Evolutionary conservation across 805 yeast species (phyloP).

Genomic region (Aciculoconidium aculeatum): DNA sequence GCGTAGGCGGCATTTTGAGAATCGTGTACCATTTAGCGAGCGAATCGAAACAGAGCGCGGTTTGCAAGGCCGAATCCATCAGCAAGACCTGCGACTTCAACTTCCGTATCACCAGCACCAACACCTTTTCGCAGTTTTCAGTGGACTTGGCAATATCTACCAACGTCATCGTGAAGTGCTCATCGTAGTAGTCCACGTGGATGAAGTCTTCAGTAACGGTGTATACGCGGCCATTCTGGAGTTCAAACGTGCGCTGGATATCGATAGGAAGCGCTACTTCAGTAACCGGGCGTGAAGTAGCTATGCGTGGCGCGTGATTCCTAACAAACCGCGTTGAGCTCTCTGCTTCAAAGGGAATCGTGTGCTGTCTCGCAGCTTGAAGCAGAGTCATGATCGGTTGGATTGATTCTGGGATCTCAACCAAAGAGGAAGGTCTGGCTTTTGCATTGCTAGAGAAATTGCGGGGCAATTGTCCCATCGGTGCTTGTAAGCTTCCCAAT

Average conservation of each 20-base stretch:
- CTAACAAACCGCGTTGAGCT: constrained; percentile 16
- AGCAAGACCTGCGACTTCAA: no score
- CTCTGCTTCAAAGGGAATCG: constrained; percentile 32
- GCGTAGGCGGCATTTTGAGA: no score
- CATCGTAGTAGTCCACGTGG: constrained; percentile 13
- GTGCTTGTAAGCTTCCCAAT: no score
- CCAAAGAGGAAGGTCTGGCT: no score
- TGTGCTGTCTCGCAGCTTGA: no score
- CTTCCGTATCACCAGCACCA: constrained; percentile 16
- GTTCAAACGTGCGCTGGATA: constrained; percentile 10
- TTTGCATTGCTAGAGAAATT: no score
- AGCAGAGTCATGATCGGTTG: no score
- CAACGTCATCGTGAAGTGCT: constrained; percentile 19
- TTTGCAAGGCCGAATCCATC: no score
- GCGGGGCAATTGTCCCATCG: no score
- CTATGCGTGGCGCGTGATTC: not conserved
- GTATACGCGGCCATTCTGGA: constrained; percentile 14
- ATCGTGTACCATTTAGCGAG: no score
- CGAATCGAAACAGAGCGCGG: no score
- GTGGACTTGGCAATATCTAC: constrained; percentile 18
- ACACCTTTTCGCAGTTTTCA: constrained; percentile 10
- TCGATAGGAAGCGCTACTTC: constrained; percentile 9
- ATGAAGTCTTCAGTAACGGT: constrained; percentile 10
- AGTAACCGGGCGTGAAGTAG: not conserved
- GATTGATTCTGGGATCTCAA: no score